Conservation (phyloP, 2,329 filamentous ascomycete genomes). For the Canariomyces notabilis region DNA sequence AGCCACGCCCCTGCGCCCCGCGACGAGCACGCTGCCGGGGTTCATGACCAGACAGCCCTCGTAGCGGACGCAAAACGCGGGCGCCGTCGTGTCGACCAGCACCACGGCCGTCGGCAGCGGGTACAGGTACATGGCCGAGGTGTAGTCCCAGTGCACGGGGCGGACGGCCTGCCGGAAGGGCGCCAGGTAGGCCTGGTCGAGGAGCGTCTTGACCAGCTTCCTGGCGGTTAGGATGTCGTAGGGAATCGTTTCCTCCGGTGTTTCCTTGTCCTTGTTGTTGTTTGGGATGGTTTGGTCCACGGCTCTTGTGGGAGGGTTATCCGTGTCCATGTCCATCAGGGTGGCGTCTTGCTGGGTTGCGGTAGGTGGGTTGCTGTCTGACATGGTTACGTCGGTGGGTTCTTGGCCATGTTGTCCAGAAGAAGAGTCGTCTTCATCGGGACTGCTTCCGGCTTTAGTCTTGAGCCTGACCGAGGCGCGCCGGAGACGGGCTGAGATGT, state of each 20-base stretch:
- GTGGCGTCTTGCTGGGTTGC: slow-evolving; percentile 24
- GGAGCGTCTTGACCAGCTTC: slow-evolving; percentile 81
- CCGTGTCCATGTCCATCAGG: slow-evolving; percentile 42
- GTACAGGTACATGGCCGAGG: slow-evolving; percentile 71
- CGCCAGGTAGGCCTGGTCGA: slow-evolving; percentile 84
- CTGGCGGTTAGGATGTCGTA: slow-evolving; percentile 57
- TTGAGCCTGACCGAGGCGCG: slow-evolving; percentile 71
- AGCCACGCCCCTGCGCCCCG: slow-evolving; percentile 62
- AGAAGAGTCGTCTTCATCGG: slow-evolving; percentile 27
- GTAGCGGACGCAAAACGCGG: slow-evolving; percentile 83
- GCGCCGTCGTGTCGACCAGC: slow-evolving; percentile 74
- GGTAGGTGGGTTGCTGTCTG: slow-evolving; percentile 24
- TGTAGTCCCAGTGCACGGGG: slow-evolving; percentile 88
- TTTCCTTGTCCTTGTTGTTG: slow-evolving; percentile 1
- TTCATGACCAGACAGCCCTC: slow-evolving; percentile 97
- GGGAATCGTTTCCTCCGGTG: slow-evolving; percentile 30
- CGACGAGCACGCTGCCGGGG: slow-evolving; percentile 70
- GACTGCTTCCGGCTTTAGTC: slow-evolving; percentile 28
- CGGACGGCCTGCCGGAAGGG: slow-evolving; percentile 77
- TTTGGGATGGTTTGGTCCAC: neutral
- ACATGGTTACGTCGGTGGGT: slow-evolving; percentile 33
- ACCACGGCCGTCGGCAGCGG: slow-evolving; percentile 81
- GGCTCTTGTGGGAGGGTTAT: slow-evolving; percentile 22
- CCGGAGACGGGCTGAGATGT: slow-evolving; percentile 73
- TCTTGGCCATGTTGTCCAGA: slow-evolving; percentile 19